Conservation (phyloP, 2,329 filamentous ascomycete species). For the Alternaria sp. region DNA sequence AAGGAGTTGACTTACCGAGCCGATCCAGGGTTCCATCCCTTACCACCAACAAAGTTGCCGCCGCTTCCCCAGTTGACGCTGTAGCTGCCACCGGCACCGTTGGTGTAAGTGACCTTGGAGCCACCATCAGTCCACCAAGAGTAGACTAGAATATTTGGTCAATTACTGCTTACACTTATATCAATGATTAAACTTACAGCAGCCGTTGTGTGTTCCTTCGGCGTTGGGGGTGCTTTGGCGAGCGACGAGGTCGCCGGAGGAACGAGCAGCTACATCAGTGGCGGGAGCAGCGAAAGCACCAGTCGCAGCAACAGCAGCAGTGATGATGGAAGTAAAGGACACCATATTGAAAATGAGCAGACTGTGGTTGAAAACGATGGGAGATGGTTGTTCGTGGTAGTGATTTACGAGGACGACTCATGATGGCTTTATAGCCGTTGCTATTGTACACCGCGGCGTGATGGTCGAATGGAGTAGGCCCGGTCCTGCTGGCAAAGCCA, state of each 20-base stretch:
- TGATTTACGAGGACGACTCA: slow-evolving; percentile 19
- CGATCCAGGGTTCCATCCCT: slow-evolving; percentile 65
- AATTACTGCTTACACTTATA: background rate
- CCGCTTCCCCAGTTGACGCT: slow-evolving; percentile 59
- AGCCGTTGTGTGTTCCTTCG: slow-evolving; percentile 64
- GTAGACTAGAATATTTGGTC: slow-evolving; percentile 47
- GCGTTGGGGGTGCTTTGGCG: slow-evolving; percentile 55
- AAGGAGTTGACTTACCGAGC: slow-evolving; percentile 53
- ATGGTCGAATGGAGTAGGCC: slow-evolving; percentile 10
- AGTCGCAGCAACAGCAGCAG: slow-evolving; percentile 34
- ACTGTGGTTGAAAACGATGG: slow-evolving; percentile 6
- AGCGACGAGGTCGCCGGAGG: slow-evolving; percentile 35
- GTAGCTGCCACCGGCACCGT: slow-evolving; percentile 61
- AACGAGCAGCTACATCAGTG: slow-evolving; percentile 50
- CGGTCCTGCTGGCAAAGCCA: slow-evolving; percentile 18
- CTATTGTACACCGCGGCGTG: slow-evolving; percentile 12
- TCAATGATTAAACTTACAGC: slow-evolving; percentile 48
- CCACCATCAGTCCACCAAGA: slow-evolving; percentile 67
- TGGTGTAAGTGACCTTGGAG: slow-evolving; percentile 63
- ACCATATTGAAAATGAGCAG: slow-evolving; percentile 33
- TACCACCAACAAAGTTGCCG: slow-evolving; percentile 66
- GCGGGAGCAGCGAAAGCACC: slow-evolving; percentile 39
- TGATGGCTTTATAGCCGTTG: slow-evolving; percentile 29
- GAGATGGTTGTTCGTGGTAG: slow-evolving; percentile 22
- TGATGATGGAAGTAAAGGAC: slow-evolving; percentile 40